Evolutionary conservation across 768 basidiomycete species (phyloP).

Genomic region (Phanerochaete sordida): DNA sequence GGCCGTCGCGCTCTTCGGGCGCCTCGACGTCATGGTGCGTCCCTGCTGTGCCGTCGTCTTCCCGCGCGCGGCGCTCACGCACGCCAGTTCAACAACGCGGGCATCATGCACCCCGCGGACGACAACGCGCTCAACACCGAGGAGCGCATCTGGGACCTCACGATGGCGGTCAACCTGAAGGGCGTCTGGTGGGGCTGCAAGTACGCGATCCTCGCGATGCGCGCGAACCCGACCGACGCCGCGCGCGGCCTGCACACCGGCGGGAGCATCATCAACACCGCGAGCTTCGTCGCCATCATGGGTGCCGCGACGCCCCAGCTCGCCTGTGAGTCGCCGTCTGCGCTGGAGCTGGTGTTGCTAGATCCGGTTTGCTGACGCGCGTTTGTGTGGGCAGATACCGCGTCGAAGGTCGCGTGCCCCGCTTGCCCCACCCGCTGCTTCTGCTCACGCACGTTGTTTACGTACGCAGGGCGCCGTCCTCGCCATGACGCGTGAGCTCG

Average conservation of each 20-base stretch:
- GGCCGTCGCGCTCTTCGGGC: constrained; percentile 84
- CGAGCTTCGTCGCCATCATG: constrained; percentile 93
- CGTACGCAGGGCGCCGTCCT: constrained; percentile 81
- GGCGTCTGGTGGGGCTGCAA: constrained; percentile 99
- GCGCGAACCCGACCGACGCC: constrained; percentile 81
- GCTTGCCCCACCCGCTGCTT: no score
- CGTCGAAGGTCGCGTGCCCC: constrained; percentile 70
- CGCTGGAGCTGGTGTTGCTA: no score
- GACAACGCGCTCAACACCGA: constrained; percentile 96
- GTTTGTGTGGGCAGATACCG: constrained; percentile 63
- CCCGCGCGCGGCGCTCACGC: neutral
- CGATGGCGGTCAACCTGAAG: constrained; percentile 93
- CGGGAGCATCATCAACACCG: constrained; percentile 96
- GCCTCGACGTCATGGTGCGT: constrained; percentile 90
- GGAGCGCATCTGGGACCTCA: constrained; percentile 93
- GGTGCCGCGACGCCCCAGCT: constrained; percentile 98
- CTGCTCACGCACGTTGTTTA: neutral
- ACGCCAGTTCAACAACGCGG: constrained; percentile 88
- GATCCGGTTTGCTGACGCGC: neutral
- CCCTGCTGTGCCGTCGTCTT: neutral
- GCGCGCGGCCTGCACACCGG: constrained; percentile 76
- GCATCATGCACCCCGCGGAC: constrained; percentile 97
- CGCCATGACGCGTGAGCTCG: constrained; percentile 96
- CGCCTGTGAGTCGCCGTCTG: constrained; percentile 75
- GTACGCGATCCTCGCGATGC: constrained; percentile 96